Base-by-base conservation (phyloP, 495 filamentous ascomycete species). In the Durotheca rogersii region DNA sequence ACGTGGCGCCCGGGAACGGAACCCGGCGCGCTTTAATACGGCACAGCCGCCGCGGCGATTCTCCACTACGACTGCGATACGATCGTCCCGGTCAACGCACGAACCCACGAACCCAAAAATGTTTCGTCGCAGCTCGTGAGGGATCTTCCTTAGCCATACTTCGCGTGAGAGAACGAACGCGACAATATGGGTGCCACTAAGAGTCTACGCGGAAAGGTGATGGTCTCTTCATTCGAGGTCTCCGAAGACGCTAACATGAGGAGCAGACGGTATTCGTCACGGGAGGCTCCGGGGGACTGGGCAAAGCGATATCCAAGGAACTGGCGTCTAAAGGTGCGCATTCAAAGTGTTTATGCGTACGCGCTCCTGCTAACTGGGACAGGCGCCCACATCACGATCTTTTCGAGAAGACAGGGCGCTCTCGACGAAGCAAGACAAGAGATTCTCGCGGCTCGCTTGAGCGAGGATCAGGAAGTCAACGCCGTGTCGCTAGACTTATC, bases 221-320 rank as follows among this genome's bases (percentile, higher is more conserved):
- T 9, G 18, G 7, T 41, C 10, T 11, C 21, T 16, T 6, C 27
- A 31, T 3, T 6, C 18, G 14, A 17, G 23, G 15, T 12, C 23
- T 18, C 7, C 12, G 11, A 37, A 29, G 3, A 9, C 27, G n/a
- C 40, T 47, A 37, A 53, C 15, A n/a, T 36, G 18, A 20, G 2
- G 12, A 45, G 15, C 20, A 67, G 64, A 62, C 51, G 1, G 59
- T 60, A 9, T 67, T 67, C 21, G 43, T 67, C 3, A 51, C 60
- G 20, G 64, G 65, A 7, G 65, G 65, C 4, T 63, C 62, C 31
- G 49, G 46, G 3, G 65, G 65, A 3, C 38, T 67, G 7, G 62
- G 65, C 3, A 61, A 63, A 38, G 65, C 58, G 12, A 61, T 67
- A 39, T 40, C 60, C 1, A 65, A 65, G 42, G 42, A 51, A 19